Evolutionary conservation across 1,284 basidiomycete species (phyloP), one percentile per base, ranked within the genome.

Genomic region (Apiotrichum mycotoxinovorans): DNA sequence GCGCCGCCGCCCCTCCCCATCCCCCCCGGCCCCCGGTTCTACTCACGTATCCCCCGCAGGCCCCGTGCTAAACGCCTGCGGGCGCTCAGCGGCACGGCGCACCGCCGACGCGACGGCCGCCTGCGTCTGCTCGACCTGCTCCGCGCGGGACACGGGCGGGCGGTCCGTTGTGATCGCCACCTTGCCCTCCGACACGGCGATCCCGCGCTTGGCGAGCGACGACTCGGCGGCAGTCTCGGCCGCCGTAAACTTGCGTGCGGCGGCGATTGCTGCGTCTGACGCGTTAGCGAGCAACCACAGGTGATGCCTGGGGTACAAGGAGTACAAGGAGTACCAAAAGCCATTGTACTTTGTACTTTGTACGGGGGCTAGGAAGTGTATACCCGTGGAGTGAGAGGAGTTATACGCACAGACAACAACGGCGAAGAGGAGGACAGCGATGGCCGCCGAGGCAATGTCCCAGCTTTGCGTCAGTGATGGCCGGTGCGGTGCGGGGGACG

Each of bases 401-500:
- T n/a, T 4, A 4, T 26, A 72, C 72, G 61, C 55, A 74, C 73
- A 69, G 27, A 70, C 68, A 14, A 65, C 64, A 38, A 60, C 68
- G 41, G 71, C 56, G 59, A 74, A 70, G 52, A 70, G 53, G 37
- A 63, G 51, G 26, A 75, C 62, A 18, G 69, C 53, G 23, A 71
- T 33, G 7, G 57, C 48, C 15, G 73, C 66, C 5, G 68, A 68
- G 47, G 68, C 58, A 45, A 70, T 66, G 27, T 69, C 68, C 60
- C 63, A 70, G 18, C 54, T 68, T 27, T 10, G 38, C 35, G 12
- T 20, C 48, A 40, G 25, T 33, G n/a, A 30, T 12, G 30, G 12
- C 30, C 7, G 30, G 30, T 5, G 7, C 12, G 30, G 12, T 7
- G 30, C 7, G 30, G 30, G 5, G 30, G 7, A 30, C 30, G 30